Conservation (phyloP, 495 filamentous ascomycete species). For the Xylaria venustula region DNA sequence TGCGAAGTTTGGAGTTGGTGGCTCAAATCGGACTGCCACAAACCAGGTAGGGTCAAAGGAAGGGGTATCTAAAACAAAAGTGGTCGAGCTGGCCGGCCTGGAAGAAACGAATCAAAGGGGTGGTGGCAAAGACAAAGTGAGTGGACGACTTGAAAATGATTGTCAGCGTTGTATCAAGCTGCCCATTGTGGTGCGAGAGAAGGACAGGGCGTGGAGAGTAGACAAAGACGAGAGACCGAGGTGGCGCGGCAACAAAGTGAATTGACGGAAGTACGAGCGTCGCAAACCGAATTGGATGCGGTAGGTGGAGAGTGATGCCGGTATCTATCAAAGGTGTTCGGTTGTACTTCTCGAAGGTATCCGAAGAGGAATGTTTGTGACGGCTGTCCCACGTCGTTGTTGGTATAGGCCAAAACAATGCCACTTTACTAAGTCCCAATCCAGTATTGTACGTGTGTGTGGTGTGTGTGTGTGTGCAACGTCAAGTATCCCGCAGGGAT, state of each 20-base stretch:
- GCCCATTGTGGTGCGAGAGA: not conserved
- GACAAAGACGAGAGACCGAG: not conserved
- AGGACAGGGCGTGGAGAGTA: not conserved
- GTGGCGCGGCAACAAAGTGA: not conserved
- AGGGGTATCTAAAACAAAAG: constrained; percentile 8
- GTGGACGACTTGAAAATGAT: not conserved
- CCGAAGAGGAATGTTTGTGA: not conserved
- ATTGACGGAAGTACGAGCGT: not conserved
- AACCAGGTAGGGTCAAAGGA: not conserved
- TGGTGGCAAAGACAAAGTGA: not conserved
- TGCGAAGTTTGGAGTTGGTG: not conserved
- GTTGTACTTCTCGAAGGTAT: not conserved
- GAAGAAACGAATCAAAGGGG: constrained; percentile 1
- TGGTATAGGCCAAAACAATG: not conserved
- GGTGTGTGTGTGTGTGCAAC: not conserved
- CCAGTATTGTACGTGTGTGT: not conserved
- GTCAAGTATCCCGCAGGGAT: constrained; percentile 1
- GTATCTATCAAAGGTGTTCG: not conserved
- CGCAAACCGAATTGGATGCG: not conserved
- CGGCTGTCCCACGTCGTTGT: not conserved
- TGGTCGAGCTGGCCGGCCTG: constrained; percentile 4
- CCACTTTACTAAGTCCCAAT: not conserved
- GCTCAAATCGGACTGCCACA: not conserved
- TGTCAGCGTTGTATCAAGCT: not conserved
- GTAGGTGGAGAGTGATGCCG: not conserved